Evolutionary conservation across 371 early-diverging fungal species (phyloP), one percentile per base, ranked within the genome.

Genomic region (Haplosporangium sp.): DNA sequence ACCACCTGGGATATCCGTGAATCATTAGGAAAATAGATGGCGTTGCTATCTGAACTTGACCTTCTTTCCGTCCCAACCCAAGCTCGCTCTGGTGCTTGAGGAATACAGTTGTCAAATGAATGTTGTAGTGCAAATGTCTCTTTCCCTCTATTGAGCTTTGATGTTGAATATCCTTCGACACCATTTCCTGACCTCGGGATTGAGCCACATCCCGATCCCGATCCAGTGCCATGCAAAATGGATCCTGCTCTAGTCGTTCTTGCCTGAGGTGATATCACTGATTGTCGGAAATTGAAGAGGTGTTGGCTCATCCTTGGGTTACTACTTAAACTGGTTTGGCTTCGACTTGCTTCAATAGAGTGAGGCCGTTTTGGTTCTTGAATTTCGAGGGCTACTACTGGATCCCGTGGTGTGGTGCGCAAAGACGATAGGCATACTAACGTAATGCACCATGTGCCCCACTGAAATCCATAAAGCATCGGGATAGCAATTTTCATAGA

Each of bases 1-100:
- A 72, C 65, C 5, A 69, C 77, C 58, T 77, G 77, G 1, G 72
- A 72, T 34, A 77, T 72, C 57, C 66, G 56, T 9, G 38, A 65
- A 38, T 56, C 48, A 20, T 61, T 68, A 11, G 77, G 63, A n/a
- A 72, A 39, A 40, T 66, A 63, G 37, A 70, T 67, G 3, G 55
- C 52, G n/a, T 50, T 69, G 56, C 62, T 72, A 19, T 68, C 73
- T 2, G n/a, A 13, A 39, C 61, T 45, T 15, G 52, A 27, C 20
- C 64, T 40, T 40, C 58, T 63, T 7, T 75, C 70, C 3, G 27
- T 27, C 27, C 27, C 27, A 27, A 27, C 27, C 27, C 27, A 27
- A 27, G 27, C 27, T 27, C 27, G 27, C 27, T 27, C 27, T 27
- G 27, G 27, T 27, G 27, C 27, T 27, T 27, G 27, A 27, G 27